A percentile compares a stretch with the other conserved stretches of the same genome.
These are phyloP conservation scores for Ceratobasidium sp. DNA, from an alignment of 1,284 basidiomycete species.

Conservation along the genomic window DNA sequence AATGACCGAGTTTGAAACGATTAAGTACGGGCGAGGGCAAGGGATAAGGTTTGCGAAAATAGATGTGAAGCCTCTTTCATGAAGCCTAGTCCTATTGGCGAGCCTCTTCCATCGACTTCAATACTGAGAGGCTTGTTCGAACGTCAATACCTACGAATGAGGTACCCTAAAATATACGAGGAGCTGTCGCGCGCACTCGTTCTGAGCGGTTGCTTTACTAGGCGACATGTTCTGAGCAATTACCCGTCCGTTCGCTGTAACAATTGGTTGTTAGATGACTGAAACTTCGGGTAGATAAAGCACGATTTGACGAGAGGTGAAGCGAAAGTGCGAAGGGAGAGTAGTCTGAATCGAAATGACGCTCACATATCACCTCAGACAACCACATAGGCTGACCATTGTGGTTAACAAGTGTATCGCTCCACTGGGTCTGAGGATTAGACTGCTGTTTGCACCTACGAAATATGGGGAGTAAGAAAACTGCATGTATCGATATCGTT, in stretches of 20 bases:
- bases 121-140: not conserved
- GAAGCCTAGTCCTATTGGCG: no score
- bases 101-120: not conserved
- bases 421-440: constrained; percentile 24
- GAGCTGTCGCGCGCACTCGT: constrained; percentile 40
- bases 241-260: constrained; percentile 20
- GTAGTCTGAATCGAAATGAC: not conserved
- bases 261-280: not conserved
- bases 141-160: not conserved
- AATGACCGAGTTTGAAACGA: no score
- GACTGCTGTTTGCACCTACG: constrained; percentile 36
- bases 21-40: no score
- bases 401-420: constrained; percentile 5
- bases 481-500: not conserved
- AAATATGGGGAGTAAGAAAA: not conserved
- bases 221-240: constrained; percentile 21
- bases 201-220: constrained; percentile 29
- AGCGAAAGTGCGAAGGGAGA: no score
- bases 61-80: no score
- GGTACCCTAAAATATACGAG: constrained; percentile 32
- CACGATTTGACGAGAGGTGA: no score
- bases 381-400: constrained; percentile 28
- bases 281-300: no score
- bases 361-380: constrained; percentile 24
- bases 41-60: no score